Percentiles rank a stretch among this genome's conserved stretches.
Conservation (phyloP, 257 asterid species). For the Ballota nigra region DNA sequence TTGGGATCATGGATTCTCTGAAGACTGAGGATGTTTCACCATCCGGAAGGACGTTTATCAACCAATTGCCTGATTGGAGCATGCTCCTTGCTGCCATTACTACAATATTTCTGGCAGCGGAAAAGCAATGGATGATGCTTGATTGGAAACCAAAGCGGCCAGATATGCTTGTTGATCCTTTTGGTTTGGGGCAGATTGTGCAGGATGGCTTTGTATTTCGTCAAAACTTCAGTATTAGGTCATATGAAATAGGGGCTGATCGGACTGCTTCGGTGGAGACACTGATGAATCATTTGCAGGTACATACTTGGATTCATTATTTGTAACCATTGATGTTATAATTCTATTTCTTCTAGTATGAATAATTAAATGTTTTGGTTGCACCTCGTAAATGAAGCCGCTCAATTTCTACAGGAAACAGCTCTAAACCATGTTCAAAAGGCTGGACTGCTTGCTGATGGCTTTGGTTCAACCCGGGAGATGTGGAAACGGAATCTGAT, state of each 20-base stretch:
- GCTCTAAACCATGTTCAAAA: slow-evolving; percentile 90
- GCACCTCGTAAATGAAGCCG: slow-evolving; percentile 23
- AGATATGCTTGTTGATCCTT: slow-evolving; percentile 77
- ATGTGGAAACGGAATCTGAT: slow-evolving; percentile 85
- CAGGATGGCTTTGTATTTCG: slow-evolving; percentile 85
- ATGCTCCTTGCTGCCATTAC: slow-evolving; percentile 97
- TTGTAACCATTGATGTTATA: neutral
- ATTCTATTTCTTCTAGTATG: neutral
- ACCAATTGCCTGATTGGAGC: slow-evolving; percentile 98
- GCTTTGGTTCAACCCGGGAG: slow-evolving; percentile 98
- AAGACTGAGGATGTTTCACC: slow-evolving; percentile 69
- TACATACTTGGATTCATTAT: slow-evolving; percentile 23
- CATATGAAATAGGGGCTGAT: slow-evolving; percentile 98
- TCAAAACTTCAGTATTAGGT: slow-evolving; percentile 91
- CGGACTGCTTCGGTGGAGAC: slow-evolving; percentile 94
- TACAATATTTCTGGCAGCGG: slow-evolving; percentile 94
- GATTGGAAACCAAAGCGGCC: slow-evolving; percentile 97
- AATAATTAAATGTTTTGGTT: neutral
- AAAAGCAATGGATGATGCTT: slow-evolving; percentile 99
- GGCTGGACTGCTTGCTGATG: slow-evolving; percentile 87
- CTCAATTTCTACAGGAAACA: slow-evolving; percentile 68
- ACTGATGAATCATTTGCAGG: slow-evolving; percentile 97
- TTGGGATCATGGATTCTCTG: slow-evolving; percentile 68
- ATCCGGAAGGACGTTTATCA: slow-evolving; percentile 85
- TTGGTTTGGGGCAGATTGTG: slow-evolving; percentile 82